Evolutionary conservation across 768 basidiomycete species (phyloP), one percentile per base, ranked within the genome.

Genomic region (Chiua virens): DNA sequence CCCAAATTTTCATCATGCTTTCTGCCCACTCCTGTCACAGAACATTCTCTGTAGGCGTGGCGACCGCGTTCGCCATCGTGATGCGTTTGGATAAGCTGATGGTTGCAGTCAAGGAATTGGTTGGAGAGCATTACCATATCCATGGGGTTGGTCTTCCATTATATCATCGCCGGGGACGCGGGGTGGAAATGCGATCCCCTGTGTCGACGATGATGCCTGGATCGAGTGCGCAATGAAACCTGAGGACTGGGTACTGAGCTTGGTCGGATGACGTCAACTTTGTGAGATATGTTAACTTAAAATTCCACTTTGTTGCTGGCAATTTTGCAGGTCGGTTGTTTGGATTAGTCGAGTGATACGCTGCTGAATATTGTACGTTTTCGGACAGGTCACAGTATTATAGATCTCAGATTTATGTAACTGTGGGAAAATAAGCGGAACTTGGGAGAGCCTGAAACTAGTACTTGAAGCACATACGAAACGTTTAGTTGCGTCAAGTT

Each of bases 71-170:
- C 56, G 76, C 79, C 0, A 79, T 93, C 36, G 71, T 93, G n/a
- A 78, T 79, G 7, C 79, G 88, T 10, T 70, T 94, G 13, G 92
- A 94, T 62, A 73, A 80, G 45, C 68, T 93, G 50, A 89, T 93
- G 83, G 62, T 91, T 3, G 88, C 89, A 3, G 81, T 83, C 15
- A 94, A 94, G 64, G 89, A 92, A 67, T 73, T 93, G 40, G 88
- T 93, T 1, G 91, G 91, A 2, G 91, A 93, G 64, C 86, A 89
- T 57, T 91, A 87, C 64, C 87, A 92, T 62, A 87, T 92, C n/a
- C 79, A 85, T 51, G 87, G 87, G 0, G 68, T 88, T 15, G 84
- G 79, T 32, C 55, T 48, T 48, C 64, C 56, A 18, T 18, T 56
- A 42, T 50, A 71, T 51, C 57, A 50, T 51, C 55, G 45, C 46